Percentiles rank a stretch among this genome's conserved stretches.
These are phyloP conservation scores for Hibiscus tridactylites DNA, from an alignment of 345 rosid species.

Conservation along the genomic window DNA sequence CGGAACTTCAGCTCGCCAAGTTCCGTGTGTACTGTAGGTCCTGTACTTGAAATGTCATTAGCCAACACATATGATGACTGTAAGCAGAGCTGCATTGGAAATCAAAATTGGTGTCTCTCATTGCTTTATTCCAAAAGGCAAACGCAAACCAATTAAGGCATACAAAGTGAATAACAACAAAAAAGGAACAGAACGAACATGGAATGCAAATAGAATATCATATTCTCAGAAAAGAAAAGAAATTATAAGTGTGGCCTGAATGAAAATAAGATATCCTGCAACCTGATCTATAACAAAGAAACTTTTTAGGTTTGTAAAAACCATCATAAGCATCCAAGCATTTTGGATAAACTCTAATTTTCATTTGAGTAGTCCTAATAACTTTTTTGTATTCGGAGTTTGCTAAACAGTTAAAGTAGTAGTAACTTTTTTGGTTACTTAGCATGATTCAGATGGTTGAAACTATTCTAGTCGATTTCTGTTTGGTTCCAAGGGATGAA, in stretches of 20 bases:
- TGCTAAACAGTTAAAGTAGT: background rate
- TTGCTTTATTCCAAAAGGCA: background rate
- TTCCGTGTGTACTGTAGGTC: slow-evolving; percentile 74
- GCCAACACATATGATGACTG: slow-evolving; percentile 89
- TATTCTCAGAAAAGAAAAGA: background rate
- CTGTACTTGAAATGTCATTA: slow-evolving; percentile 68
- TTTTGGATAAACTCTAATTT: slow-evolving; percentile 4
- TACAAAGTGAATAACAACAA: background rate
- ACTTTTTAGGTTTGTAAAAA: background rate
- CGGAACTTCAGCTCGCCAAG: slow-evolving; percentile 90
- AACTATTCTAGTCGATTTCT: no score
- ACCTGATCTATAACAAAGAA: background rate
- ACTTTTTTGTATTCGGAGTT: slow-evolving; percentile 2
- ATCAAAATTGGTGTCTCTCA: slow-evolving; percentile 6
- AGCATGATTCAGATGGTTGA: no score
- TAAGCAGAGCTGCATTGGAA: slow-evolving; percentile 61
- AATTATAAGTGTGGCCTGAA: background rate
- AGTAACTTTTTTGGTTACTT: no score
- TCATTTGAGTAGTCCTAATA: background rate
- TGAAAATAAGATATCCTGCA: background rate
- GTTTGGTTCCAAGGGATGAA: no score
- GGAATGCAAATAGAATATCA: background rate
- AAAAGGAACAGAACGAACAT: background rate
- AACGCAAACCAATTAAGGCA: background rate
- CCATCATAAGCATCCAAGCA: background rate